These are phyloP conservation scores for Mallotus repandus DNA, from an alignment of 441 rosid genomes.

Conservation along the genomic window DNA sequence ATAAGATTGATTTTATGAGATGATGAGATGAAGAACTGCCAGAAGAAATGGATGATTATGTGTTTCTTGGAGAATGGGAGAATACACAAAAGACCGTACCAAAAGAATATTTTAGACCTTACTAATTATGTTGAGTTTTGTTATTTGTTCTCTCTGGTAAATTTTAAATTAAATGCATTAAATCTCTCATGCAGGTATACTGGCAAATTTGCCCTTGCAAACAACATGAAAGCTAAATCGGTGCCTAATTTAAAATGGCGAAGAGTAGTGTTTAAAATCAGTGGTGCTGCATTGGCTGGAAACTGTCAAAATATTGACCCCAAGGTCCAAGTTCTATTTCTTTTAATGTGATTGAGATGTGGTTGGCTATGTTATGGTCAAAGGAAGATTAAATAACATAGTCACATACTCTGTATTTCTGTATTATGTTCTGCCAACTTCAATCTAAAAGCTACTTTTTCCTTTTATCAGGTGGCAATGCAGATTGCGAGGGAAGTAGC, in stretches of 20 bases:
- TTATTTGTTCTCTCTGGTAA: too few species aligned
- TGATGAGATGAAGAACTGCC: background rate
- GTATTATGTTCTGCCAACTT: background rate
- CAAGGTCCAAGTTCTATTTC: constrained; percentile 44
- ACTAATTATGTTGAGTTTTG: too few species aligned
- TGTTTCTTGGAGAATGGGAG: too few species aligned
- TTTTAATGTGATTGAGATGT: background rate
- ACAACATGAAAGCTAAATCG: constrained; percentile 41
- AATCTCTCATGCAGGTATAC: constrained; percentile 27
- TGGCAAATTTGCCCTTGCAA: constrained; percentile 23
- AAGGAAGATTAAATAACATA: background rate
- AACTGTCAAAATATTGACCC: constrained; percentile 70
- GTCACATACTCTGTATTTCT: background rate
- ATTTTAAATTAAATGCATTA: background rate
- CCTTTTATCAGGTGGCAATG: constrained; percentile 51
- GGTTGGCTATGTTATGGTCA: constrained; percentile 8
- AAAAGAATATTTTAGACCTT: too few species aligned
- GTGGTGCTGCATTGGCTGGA: constrained; percentile 74
- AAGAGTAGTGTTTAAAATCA: constrained; percentile 77
- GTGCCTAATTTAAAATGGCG: constrained; percentile 64
- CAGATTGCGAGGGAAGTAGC: constrained; percentile 75
- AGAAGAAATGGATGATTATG: background rate
- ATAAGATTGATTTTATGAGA: background rate
- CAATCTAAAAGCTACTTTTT: constrained; percentile 16
- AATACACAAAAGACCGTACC: background rate